Base-by-base conservation (phyloP, 352 stramenopile species). In the Thalassiosira livingstoniorum region DNA sequence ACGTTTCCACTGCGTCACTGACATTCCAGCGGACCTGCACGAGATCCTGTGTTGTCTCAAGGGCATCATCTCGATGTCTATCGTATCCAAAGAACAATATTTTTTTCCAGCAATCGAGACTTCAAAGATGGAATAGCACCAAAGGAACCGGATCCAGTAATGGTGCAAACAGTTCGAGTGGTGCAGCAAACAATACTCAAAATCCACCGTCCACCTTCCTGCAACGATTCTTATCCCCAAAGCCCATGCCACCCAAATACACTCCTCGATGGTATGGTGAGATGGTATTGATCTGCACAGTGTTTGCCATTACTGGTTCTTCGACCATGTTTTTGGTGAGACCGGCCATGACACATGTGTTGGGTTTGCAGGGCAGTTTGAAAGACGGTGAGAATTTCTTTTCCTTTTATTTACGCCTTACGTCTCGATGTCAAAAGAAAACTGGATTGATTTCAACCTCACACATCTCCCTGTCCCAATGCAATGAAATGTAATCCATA, bases 321-420 rank as follows among this genome's bases (percentile, higher is more conserved):
- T 91, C 85, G 0, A 94, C 90, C 27, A 94, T 94, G 90, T 73
- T 94, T 11, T 68, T 94, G 53, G 89, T 93, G 27, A 67, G 90
- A 27, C 90, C 90, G 1, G 87, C 88, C n/a, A 82, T 93, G 0
- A 84, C 75, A 5, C 76, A 92, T 65, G 82, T 89, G 0, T 57
- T 94, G 37, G 85, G 86, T 13, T 66, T 94, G 0, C 5, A 93
- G 62, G 90, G 90, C 0, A 87, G 34, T 55, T 70, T 94, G 18
- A 91, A 87, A 71, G 90, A 94, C 34, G 72, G 67, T 75, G 54
- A 75, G 65, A 61, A 29, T 18, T 51, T 51, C 18, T 51, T 51
- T 51, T 51, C 42, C 27, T 23, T 58, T 58, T 11, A 58, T 58
- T 58, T 7, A 15, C 47, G 4, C 5, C 27, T 15, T 58, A n/a